Base-by-base conservation (phyloP, 352 stramenopile genomes). In the Phytopythium chamaehyphon region DNA sequence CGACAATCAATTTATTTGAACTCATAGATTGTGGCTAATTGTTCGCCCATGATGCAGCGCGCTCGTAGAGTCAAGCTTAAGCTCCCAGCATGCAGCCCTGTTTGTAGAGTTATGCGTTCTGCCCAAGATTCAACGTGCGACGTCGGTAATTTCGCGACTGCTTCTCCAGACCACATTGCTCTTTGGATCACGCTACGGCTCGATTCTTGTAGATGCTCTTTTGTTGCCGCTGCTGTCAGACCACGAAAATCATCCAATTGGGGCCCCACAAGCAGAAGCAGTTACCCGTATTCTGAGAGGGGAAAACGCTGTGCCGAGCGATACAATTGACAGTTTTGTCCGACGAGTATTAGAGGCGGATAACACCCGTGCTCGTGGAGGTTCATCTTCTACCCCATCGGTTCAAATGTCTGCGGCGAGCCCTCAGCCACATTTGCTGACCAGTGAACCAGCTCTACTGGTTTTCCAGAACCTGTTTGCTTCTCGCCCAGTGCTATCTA, bases 401-500 rank as follows among this genome's bases (percentile, higher is more conserved):
- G 2, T 19, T 8, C 26, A 21, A 14, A 14, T 19, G 3, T 9
- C 26, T 18, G 15, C 3, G 16, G 19, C 24, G 21, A 36, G 22
- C 1, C 14, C 52, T 16, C 33, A 15, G 7, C 40, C 44, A 6
- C 73, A 79, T 51, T 57, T 83, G 40, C 63, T 91, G 8, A 62
- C 76, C 15, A 89, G 83, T 42, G 81, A 91, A 24, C 67, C 76
- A 3, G 66, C 60, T n/a, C 46, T 91, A 14, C 62, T 89, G 19
- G 73, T 89, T n/a, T 77, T 84, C 40, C 81, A 90, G 55, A 91
- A 85, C 47, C 70, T 84, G 19, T 54, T 91, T 38, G 87, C 76
- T 28, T 63, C 71, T 21, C 85, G 88, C 18, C 70, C 81, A 22
- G 45, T 54, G 18, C 63, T 89, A n/a, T 62, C 72, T 2, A 31